Conservation (phyloP, 441 rosid species). For the Pelargonium fulgidum region DNA sequence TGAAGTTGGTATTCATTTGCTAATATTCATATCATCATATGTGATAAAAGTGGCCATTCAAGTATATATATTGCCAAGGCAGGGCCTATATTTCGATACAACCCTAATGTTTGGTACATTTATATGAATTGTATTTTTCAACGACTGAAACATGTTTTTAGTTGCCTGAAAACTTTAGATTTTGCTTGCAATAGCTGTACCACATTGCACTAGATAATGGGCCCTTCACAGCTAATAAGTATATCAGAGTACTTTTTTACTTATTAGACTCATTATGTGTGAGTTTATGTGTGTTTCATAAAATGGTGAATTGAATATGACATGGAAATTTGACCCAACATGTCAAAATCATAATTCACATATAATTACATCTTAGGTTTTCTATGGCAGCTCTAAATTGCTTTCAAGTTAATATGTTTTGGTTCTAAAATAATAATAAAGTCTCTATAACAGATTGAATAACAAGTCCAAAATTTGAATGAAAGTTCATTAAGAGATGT, state of each 20-base stretch:
- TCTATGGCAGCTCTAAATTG: not conserved
- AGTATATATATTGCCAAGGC: not conserved
- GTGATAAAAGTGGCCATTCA: not conserved
- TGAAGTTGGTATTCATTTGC: not conserved
- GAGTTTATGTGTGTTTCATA: no score
- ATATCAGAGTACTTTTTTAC: no score
- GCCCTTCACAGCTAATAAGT: no score
- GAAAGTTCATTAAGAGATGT: slow-evolving; percentile 24
- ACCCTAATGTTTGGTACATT: not conserved
- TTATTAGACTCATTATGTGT: no score
- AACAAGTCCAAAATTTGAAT: slow-evolving; percentile 40
- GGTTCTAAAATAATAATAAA: not conserved
- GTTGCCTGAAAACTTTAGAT: no score
- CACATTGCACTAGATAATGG: no score
- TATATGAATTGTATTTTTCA: no score
- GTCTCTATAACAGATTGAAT: slow-evolving; percentile 8
- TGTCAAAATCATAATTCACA: not conserved
- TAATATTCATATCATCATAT: not conserved
- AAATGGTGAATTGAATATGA: no score
- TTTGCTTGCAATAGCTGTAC: no score
- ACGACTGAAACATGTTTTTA: no score
- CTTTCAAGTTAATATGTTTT: not conserved
- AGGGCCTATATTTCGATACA: not conserved
- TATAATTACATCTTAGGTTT: no score
- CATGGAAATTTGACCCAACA: no score